Conservation (phyloP, 2,329 filamentous ascomycete genomes). For the Curvularia eragrostidis region DNA sequence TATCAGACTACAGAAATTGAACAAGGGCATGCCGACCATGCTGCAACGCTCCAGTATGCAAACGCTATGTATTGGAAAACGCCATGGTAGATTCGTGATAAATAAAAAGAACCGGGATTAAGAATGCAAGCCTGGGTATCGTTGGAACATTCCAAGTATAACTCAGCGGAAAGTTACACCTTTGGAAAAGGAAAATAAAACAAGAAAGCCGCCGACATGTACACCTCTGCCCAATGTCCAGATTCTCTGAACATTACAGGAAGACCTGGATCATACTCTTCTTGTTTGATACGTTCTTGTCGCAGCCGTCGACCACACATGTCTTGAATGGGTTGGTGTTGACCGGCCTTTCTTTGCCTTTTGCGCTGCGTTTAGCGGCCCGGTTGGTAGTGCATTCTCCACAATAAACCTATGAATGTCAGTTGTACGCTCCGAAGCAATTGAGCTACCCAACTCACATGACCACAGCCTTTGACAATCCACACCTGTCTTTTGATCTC, state of each 20-base stretch:
- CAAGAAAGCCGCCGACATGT: not conserved
- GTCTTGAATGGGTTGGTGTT: conserved; percentile 51
- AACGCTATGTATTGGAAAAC: conserved; percentile 20
- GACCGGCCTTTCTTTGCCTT: conserved; percentile 47
- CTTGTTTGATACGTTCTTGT: conserved; percentile 41
- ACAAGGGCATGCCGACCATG: not conserved
- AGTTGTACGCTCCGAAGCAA: not conserved
- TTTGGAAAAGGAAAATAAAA: not conserved
- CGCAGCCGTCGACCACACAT: conserved; percentile 56
- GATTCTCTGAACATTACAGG: conserved; percentile 31
- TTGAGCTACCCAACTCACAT: conserved; percentile 65
- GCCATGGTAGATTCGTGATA: not conserved
- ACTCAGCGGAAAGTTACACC: not conserved
- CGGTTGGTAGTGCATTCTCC: conserved; percentile 58
- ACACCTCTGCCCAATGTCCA: not conserved
- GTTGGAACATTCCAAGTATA: conserved; percentile 15
- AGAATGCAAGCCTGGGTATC: conserved; percentile 19
- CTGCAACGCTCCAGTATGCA: conserved; percentile 27
- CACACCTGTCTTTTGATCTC: conserved; percentile 83
- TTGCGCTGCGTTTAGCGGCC: conserved; percentile 45
- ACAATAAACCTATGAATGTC: conserved; percentile 57
- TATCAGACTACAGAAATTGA: not conserved
- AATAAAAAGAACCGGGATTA: conserved; percentile 4
- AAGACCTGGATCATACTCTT: conserved; percentile 53
- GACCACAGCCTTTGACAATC: conserved; percentile 88